Conservation (phyloP, 164 flowering plant species). For the Tetracentron sinense region DNA sequence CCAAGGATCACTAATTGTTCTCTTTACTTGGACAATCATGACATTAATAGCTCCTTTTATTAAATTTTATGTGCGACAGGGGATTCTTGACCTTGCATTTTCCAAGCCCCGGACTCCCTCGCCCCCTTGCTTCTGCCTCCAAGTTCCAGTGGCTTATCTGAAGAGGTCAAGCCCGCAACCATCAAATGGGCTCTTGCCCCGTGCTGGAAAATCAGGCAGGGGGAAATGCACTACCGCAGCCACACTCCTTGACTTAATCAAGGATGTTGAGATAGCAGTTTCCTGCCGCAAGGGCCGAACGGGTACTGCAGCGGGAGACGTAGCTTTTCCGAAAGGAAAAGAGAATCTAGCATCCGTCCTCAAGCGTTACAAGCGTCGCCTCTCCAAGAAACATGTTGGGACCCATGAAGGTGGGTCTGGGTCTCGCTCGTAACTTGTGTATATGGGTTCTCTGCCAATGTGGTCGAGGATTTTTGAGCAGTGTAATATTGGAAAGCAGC, state of each 20-base stretch:
- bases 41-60: neutral
- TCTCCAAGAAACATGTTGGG: conserved; percentile 29
- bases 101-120: conserved; percentile 64
- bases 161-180: conserved; percentile 44
- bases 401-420: conserved; percentile 16
- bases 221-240: conserved; percentile 78
- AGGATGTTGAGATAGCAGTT: conserved; percentile 88
- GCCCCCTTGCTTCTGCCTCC: conserved; percentile 80
- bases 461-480: no score
- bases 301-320: conserved; percentile 98
- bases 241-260: conserved; percentile 63
- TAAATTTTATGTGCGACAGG: conserved; percentile 38
- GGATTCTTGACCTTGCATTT: conserved; percentile 79
- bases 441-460: no score
- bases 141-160: conserved; percentile 41
- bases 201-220: conserved; percentile 44
- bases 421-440: no score
- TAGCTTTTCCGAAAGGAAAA: conserved; percentile 96
- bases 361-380: conserved; percentile 79
- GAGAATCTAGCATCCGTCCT: conserved; percentile 93
- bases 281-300: conserved; percentile 82
- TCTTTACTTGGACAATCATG: neutral
- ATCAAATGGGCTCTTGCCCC: conserved; percentile 55
- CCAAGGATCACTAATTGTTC: no score
- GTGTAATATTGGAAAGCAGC: conserved; percentile 20